Evolutionary conservation across 2,329 filamentous ascomycete genomes (phyloP).

Genomic region (Drechslera avenae): DNA sequence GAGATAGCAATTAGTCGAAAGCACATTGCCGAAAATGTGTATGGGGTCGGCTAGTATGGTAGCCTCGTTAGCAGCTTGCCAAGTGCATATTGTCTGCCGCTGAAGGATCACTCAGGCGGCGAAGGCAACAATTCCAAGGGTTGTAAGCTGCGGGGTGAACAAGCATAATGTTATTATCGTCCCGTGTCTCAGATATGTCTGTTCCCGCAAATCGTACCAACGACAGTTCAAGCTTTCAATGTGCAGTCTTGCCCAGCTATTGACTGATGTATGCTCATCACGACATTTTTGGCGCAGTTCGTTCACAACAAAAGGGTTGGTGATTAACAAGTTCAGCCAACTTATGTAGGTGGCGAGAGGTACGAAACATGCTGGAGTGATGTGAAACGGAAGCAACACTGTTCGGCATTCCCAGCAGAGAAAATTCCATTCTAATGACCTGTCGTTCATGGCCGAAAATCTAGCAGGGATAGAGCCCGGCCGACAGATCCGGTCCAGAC

Average conservation of each 20-base stretch:
- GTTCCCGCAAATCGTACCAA: slow-evolving; percentile 5
- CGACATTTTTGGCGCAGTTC: not conserved
- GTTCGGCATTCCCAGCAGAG: not conserved
- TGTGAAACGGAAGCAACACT: not conserved
- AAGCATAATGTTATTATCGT: not conserved
- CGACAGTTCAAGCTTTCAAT: not conserved
- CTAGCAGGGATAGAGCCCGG: not conserved
- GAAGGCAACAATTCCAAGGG: not conserved
- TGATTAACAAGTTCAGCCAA: not conserved
- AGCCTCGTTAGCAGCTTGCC: no score
- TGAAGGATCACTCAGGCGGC: slow-evolving; percentile 3
- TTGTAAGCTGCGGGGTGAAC: not conserved
- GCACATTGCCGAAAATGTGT: no score
- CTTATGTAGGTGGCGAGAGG: not conserved
- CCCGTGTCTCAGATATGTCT: slow-evolving; percentile 3
- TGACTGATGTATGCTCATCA: not conserved
- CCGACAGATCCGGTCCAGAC: not conserved
- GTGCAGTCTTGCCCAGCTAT: not conserved
- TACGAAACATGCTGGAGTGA: not conserved
- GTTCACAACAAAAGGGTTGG: not conserved
- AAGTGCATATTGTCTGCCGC: not conserved
- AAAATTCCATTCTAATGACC: not conserved
- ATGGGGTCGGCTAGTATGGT: no score
- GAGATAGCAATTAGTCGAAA: no score
- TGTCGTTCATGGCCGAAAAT: not conserved